Base-by-base conservation (phyloP, 148 eudicot genomes). In the Bassia scoparia region DNA sequence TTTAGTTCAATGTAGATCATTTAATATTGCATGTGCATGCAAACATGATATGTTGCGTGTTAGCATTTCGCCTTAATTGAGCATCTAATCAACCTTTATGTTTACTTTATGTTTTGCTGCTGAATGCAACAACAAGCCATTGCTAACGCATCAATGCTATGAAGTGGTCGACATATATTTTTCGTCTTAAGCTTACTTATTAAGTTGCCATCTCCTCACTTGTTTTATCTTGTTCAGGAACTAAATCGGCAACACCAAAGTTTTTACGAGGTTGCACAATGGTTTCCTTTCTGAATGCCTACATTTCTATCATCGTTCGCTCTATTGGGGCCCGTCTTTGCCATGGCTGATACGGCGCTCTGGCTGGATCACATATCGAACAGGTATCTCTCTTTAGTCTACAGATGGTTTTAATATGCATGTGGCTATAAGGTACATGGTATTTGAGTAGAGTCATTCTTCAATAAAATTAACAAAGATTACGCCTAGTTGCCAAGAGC, bases 331-430 rank as follows among this genome's bases (percentile, higher is more conserved):
- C 93, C 44, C 87, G 75, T 91, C 99, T 67, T 84, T 95, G 80
- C 99, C 99, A 64, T 95, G 99, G 99, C 91, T 95, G 78, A 89
- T 95, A 76, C 87, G n/a, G 99, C 68, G 99, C 99, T 71, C 77
- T 95, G n/a, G 31, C 81, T 95, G 63, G 99, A 95, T 79, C 93
- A 95, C 80, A 76, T 95, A 69, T 95, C 99, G 61, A 89, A 86
- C 78, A 95, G 97, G 99, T 95, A 74, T 43, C 7, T 27, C 58
- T 58, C 35, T 24, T 14, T 50, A 41, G 27, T 44, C n/a, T 41
- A 12, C 30, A 23, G 12, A n/a, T n/a, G n/a, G n/a, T n/a, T n/a
- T n/a, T n/a, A n/a, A n/a, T n/a, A n/a, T n/a, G n/a, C n/a, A n/a
- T n/a, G n/a, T n/a, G n/a, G n/a, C n/a, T n/a, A n/a, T n/a, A n/a